Evolutionary conservation across 352 stramenopile genomes (phyloP).

Genomic region (Globisporangium spinosum): DNA sequence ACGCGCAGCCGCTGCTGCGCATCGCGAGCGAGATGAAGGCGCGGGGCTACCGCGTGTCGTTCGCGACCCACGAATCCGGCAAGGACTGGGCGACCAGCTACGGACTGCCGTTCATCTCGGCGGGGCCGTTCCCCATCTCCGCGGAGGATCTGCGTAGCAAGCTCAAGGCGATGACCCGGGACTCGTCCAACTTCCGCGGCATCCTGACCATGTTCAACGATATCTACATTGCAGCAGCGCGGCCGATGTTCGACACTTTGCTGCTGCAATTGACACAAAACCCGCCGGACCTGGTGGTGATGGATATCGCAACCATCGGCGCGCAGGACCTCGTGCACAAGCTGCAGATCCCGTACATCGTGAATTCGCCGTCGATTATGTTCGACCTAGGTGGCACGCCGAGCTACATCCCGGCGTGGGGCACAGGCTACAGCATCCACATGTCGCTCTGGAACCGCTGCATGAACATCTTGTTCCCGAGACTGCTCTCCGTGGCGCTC

Average conservation of each 20-base stretch:
- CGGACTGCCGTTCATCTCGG: constrained; percentile 63
- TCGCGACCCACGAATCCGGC: constrained; percentile 81
- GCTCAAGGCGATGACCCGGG: constrained; percentile 73
- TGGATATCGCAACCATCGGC: constrained; percentile 81
- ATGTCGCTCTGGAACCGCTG: constrained; percentile 89
- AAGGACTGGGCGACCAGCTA: constrained; percentile 63
- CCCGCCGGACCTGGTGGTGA: constrained; percentile 64
- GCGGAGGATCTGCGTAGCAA: constrained; percentile 65
- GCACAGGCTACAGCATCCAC: constrained; percentile 70
- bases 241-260: constrained; percentile 77
- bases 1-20: constrained; percentile 73
- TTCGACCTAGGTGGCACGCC: constrained; percentile 73
- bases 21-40: constrained; percentile 70
- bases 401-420: constrained; percentile 82
- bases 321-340: constrained; percentile 79
- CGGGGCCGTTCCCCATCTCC: constrained; percentile 69
- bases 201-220: constrained; percentile 89
- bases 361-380: constrained; percentile 86
- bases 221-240: constrained; percentile 74
- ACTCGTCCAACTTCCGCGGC: constrained; percentile 79
- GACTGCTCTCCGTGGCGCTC: constrained; percentile 76
- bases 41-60: constrained; percentile 71
- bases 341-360: constrained; percentile 62
- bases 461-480: constrained; percentile 89
- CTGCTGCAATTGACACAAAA: constrained; percentile 38